Evolutionary conservation across 179 eudicot genomes (phyloP).

Genomic region (Drosera spatulata): DNA sequence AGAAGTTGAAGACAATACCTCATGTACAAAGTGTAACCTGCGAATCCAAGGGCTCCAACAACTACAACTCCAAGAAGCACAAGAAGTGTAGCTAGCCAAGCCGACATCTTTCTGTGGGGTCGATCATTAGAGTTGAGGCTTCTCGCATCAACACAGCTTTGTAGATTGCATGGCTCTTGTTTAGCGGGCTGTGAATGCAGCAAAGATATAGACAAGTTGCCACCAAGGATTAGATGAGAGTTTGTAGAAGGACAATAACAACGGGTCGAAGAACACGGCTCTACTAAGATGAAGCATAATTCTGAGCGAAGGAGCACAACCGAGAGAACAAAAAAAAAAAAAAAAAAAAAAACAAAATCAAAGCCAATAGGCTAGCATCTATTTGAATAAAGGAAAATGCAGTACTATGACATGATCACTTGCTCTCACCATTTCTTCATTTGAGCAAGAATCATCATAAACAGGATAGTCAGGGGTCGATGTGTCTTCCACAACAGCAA

Average conservation of each 20-base stretch:
- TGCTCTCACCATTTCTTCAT: constrained; percentile 16
- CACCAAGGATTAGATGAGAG: no score
- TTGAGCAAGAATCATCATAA: constrained; percentile 18
- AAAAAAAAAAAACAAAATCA: not conserved
- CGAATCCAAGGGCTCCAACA: constrained; percentile 16
- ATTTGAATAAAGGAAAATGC: no score
- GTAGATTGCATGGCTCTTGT: constrained; percentile 19
- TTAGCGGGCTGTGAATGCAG: constrained; percentile 4
- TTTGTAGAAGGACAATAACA: no score
- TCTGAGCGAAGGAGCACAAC: not conserved
- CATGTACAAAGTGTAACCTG: constrained; percentile 11
- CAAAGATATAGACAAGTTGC: not conserved
- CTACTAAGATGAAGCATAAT: no score
- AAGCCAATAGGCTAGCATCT: not conserved
- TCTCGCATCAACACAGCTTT: constrained; percentile 12
- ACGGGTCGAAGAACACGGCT: no score
- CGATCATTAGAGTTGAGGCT: constrained; percentile 1
- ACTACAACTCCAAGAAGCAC: constrained; percentile 9
- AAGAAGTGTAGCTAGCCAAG: constrained; percentile 10
- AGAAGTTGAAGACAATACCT: constrained; percentile 7
- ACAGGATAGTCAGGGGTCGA: constrained; percentile 22
- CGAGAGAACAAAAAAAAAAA: not conserved
- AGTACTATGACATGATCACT: not conserved
- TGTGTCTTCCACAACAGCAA: constrained; percentile 19
- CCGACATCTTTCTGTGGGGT: constrained; percentile 3